These are phyloP conservation scores for Venturia pyrina DNA, from an alignment of 2,329 filamentous ascomycete species.

Conservation along the genomic window DNA sequence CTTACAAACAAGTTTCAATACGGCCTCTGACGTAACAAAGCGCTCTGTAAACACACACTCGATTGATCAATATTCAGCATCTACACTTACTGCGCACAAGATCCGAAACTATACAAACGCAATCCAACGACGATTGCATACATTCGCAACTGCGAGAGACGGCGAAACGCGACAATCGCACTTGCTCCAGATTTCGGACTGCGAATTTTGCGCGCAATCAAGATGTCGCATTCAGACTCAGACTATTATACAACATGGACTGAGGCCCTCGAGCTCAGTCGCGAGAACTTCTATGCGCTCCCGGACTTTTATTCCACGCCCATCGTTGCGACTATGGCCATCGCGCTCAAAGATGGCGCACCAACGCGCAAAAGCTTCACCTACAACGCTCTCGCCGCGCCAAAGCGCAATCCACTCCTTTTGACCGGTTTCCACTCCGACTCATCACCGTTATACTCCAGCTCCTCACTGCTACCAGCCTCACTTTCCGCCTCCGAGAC, in stretches of 20 bases:
- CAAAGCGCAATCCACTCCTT: not conserved
- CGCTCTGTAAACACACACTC: not conserved
- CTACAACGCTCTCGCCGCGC: not conserved
- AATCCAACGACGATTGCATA: not conserved
- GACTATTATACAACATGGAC: not conserved
- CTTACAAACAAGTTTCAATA: not conserved
- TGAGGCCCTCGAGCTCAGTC: not conserved
- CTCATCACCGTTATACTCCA: not conserved
- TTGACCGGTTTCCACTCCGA: too few species aligned
- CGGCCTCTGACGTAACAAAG: not conserved
- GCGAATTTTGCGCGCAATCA: not conserved
- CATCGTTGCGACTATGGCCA: not conserved
- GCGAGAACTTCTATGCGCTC: not conserved
- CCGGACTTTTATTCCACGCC: not conserved
- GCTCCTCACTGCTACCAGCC: too few species aligned
- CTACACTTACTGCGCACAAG: not conserved
- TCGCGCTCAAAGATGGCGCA: not conserved
- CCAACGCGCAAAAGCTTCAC: not conserved
- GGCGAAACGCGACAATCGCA: not conserved
- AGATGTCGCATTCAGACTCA: not conserved
- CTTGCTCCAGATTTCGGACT: not conserved
- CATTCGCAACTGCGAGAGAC: not conserved
- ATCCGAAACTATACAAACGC: not conserved
- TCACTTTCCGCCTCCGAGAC: not conserved
- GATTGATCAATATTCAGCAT: too few species aligned